Conservation (phyloP, 306 rosid species). For the Vigna nakashimae region DNA sequence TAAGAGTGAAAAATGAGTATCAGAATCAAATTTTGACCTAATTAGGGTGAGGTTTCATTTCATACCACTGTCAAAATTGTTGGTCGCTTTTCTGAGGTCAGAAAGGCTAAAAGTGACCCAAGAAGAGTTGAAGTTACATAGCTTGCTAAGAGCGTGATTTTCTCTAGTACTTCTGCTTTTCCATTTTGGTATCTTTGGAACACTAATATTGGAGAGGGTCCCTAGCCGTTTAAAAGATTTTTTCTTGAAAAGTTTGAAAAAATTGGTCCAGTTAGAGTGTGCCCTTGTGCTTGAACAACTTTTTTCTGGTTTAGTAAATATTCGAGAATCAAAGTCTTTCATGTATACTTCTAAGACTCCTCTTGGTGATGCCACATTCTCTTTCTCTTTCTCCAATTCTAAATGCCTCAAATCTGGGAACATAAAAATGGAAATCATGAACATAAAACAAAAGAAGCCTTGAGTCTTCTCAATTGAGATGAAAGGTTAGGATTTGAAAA, state of each 20-base stretch:
- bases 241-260: constrained; percentile 64
- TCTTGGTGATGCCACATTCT: constrained; percentile 71
- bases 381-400: constrained; percentile 73
- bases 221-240: constrained; percentile 63
- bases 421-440: constrained; percentile 1
- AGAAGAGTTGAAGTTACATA: constrained; percentile 62
- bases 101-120: constrained; percentile 64
- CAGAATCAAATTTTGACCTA: background rate
- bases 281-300: constrained; percentile 52
- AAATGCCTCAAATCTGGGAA: constrained; percentile 65
- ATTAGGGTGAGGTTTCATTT: constrained; percentile 30
- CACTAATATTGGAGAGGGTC: constrained; percentile 62
- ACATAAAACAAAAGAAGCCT: background rate
- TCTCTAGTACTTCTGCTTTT: constrained; percentile 64
- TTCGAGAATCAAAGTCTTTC: constrained; percentile 44
- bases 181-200: constrained; percentile 60
- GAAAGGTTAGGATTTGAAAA: constrained; percentile 41
- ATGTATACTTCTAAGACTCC: constrained; percentile 75
- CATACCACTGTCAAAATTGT: constrained; percentile 69
- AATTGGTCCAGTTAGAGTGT: constrained; percentile 60
- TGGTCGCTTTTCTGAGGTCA: constrained; percentile 71
- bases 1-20: background rate
- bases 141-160: constrained; percentile 36
- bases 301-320: constrained; percentile 36
- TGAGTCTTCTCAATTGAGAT: background rate